Base-by-base conservation (phyloP, 2,329 filamentous ascomycete species). In the Pestalotiopsis sp. region DNA sequence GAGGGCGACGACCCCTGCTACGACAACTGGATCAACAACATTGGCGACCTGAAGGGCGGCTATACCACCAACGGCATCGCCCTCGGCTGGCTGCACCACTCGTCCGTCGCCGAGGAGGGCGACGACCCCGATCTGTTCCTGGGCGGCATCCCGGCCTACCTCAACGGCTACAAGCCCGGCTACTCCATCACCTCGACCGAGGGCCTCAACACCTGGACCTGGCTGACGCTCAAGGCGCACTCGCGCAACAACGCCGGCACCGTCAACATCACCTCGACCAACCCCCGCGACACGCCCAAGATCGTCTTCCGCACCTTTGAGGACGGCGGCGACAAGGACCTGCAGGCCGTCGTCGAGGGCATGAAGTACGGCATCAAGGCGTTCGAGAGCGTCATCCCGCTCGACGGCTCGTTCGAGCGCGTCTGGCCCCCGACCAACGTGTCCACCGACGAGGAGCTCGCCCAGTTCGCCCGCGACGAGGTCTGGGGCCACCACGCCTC, bases 151-250 rank as follows among this genome's bases (percentile, higher is more conserved):
- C 86, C 87, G 0, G 82, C 84, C 66, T 83, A 82, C 73, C 88
- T 88, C 81, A 80, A 79, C 14, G 86, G 87, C 2, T 88, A 89
- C 79, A 89, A 85, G 79, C 86, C 86, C 0, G 82, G 84, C 23
- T 90, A 85, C 72, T 81, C 84, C 1, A 74, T 80, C 27, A 82
- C 84, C 70, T 80, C 82, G 3, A 79, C 83, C 2, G 75, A 78
- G 1, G 83, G 80, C 62, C 80, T 80, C 2, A 81, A 81, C 45
- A 81, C 84, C 72, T 80, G 77, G 78, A 77, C 78, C 2, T 81
- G 77, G 77, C 75, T 79, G 9, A 82, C 84, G 2, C 82, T 90
- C 61, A 90, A 90, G 76, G 84, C 85, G 0, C 85, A 87, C 73
- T 80, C 85, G 0, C 82, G 60, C 61, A 70, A 70, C 62, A 59